A percentile compares a stretch with the other conserved stretches of the same genome.
phyloP scores from a whole-genome alignment of 108 stramenopile genomes.

The Fragilariopsis cylindrus region DNA sequence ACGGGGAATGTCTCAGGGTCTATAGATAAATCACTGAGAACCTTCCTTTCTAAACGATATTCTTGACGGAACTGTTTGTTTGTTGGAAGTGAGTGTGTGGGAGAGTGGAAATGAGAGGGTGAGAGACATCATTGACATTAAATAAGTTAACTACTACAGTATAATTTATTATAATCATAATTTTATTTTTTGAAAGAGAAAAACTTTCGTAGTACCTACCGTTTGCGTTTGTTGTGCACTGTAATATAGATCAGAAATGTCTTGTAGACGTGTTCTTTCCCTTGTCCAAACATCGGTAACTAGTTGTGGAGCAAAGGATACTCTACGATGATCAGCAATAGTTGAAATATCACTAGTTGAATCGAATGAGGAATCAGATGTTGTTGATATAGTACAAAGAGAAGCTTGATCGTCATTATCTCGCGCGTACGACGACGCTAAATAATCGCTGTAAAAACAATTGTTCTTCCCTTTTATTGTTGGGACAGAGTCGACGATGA shows the following conservation, averaged over 20 bases:
- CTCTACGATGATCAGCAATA: conserved; percentile 44
- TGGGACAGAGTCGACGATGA: conserved; percentile 30
- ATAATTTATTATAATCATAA: too few species aligned
- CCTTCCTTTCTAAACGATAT: conserved; percentile 77
- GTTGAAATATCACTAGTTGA: conserved; percentile 30
- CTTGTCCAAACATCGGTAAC: conserved; percentile 76
- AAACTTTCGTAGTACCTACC: conserved; percentile 46
- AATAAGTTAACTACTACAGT: too few species aligned
- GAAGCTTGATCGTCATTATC: conserved; percentile 38
- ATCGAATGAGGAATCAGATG: conserved; percentile 28
- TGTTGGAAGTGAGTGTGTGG: neutral
- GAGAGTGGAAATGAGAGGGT: too few species aligned
- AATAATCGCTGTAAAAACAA: conserved; percentile 7
- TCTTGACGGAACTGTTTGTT: conserved; percentile 68
- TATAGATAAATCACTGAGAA: conserved; percentile 45
- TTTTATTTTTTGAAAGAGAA: neutral
- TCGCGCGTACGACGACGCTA: conserved; percentile 11
- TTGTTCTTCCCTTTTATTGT: conserved; percentile 14
- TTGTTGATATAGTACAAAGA: conserved; percentile 54
- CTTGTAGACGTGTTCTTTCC: conserved; percentile 49
- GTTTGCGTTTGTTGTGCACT: conserved; percentile 66
- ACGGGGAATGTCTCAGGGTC: conserved; percentile 37
- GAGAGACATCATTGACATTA: too few species aligned
- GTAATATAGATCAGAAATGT: conserved; percentile 61
- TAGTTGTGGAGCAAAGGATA: conserved; percentile 62